These are phyloP conservation scores for Backusella circina DNA, from an alignment of 192 early-diverging fungal genomes.

Conservation along the genomic window DNA sequence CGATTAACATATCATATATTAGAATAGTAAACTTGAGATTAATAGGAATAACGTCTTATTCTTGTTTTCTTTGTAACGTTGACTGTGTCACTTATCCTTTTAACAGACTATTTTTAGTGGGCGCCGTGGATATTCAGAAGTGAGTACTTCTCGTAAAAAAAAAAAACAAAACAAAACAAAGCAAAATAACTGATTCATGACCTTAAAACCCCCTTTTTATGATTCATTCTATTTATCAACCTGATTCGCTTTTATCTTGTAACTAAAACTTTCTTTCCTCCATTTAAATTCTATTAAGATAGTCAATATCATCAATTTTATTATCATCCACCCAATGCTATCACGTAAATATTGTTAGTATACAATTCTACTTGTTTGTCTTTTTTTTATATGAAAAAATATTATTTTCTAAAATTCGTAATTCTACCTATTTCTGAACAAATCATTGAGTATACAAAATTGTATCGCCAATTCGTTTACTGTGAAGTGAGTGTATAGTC, in stretches of 20 bases:
- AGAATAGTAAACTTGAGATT: too few species aligned
- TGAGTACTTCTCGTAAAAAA: not conserved
- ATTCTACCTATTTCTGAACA: not conserved
- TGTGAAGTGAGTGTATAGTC: too few species aligned
- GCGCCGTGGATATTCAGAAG: too few species aligned
- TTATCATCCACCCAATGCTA: not conserved
- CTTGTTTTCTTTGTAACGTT: too few species aligned
- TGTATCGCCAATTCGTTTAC: not conserved
- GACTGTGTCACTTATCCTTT: too few species aligned
- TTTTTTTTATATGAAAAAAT: too few species aligned
- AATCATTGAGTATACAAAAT: not conserved
- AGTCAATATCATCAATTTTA: not conserved
- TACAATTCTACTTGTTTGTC: not conserved
- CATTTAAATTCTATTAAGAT: not conserved
- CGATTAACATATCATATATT: too few species aligned
- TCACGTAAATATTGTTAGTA: not conserved
- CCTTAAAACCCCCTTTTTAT: not conserved
- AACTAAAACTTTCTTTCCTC: not conserved
- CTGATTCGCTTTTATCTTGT: not conserved
- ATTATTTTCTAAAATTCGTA: too few species aligned
- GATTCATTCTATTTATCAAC: not conserved
- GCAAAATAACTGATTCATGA: not conserved
- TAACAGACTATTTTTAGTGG: too few species aligned
- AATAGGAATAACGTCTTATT: too few species aligned
- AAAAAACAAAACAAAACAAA: not conserved